These are phyloP conservation scores for Chionographis japonica DNA, from an alignment of 106 monocot species.

Conservation along the genomic window DNA sequence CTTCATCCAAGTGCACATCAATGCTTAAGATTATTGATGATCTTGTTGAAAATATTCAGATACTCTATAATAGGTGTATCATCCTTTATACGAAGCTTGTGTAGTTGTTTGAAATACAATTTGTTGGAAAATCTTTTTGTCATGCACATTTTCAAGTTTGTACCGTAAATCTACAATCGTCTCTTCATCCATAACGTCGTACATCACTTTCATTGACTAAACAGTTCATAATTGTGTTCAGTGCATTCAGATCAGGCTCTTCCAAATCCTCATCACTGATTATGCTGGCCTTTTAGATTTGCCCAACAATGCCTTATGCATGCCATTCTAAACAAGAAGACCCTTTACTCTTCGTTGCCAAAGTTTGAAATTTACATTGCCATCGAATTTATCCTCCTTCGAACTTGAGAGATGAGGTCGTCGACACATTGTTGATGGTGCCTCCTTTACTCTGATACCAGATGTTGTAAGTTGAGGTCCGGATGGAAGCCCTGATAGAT, in stretches of 20 bases:
- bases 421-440: too few relatives aligned
- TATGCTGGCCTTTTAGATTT: neutral
- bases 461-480: too few relatives aligned
- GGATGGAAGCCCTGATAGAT: too few relatives aligned
- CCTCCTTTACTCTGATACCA: too few relatives aligned
- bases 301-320: too few relatives aligned
- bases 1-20: neutral
- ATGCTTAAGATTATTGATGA: neutral
- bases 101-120: neutral
- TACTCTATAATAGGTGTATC: neutral
- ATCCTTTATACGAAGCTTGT: too few relatives aligned
- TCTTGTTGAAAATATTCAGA: neutral
- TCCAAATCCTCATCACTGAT: neutral
- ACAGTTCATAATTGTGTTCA: neutral
- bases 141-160: neutral
- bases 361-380: neutral
- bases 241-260: neutral
- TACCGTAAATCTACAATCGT: neutral
- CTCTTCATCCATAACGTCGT: neutral
- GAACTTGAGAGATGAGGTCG: too few relatives aligned
- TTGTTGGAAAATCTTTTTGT: neutral
- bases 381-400: conserved; percentile 1
- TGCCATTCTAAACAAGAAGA: neutral
- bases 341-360: neutral
- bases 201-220: neutral